These are phyloP conservation scores for Catharanthus roseus DNA, from an alignment of 257 asterid species.

Conservation along the genomic window DNA sequence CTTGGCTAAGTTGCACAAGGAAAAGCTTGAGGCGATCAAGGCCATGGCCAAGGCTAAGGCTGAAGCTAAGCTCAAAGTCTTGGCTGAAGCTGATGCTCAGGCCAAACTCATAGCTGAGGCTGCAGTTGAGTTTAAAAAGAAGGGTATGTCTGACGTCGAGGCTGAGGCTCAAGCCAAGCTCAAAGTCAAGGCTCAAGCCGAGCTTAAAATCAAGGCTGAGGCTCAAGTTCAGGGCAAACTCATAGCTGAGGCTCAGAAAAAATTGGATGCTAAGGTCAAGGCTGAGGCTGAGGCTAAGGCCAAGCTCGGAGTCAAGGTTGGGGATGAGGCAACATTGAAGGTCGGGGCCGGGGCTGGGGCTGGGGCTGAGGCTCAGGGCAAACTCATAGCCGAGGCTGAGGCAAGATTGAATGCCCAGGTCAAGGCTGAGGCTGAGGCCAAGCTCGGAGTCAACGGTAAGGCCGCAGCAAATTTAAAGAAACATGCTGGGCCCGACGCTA, in stretches of 20 bases:
- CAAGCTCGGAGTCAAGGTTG: neutral
- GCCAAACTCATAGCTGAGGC: neutral
- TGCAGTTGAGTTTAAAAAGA: too few species aligned
- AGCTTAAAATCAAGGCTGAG: neutral
- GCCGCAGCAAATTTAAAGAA: too few species aligned
- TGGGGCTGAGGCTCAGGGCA: neutral
- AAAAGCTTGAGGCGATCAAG: neutral
- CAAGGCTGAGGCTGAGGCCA: neutral
- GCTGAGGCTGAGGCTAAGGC: neutral
- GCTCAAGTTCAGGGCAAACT: neutral
- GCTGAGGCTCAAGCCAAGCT: neutral
- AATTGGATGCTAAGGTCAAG: neutral
- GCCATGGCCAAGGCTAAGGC: neutral
- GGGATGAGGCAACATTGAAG: too few species aligned
- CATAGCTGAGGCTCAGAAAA: neutral
- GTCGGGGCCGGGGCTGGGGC: neutral
- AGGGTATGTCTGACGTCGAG: neutral
- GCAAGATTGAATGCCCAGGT: neutral
- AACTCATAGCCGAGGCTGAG: neutral
- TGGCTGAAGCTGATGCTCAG: neutral
- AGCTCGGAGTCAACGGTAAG: neutral
- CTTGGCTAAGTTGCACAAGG: too few species aligned
- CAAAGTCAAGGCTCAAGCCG: too few species aligned
- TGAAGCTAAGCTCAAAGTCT: neutral
- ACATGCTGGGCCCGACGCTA: too few species aligned